Base-by-base conservation (phyloP, 768 basidiomycete genomes). In the Naematelia encephala region DNA sequence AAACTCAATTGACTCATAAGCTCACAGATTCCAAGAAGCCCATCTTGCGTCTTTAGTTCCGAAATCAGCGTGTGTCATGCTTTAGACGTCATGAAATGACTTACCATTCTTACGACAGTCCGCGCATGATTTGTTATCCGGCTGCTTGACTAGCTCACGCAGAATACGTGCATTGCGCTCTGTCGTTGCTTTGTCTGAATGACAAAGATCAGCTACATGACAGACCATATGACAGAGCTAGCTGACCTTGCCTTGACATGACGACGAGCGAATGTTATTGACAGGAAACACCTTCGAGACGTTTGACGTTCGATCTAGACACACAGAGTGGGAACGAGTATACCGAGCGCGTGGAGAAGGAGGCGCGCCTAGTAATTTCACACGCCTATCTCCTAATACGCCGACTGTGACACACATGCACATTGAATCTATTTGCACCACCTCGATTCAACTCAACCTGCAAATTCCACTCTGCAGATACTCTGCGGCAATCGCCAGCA, bases 21-120 rank as follows among this genome's bases (percentile, higher is more conserved):
- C 86, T 64, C 73, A 91, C 89, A 97, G 78, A 77, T 97, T 98
- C 89, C 92, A 96, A 5, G 91, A 91, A 44, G 94, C 94, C 94
- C 94, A 99, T 68, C 94, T 83, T 45, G 94, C 90, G 82, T 98
- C 93, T 96, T 62, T 2, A 16, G 21, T 1, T 46, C n/a, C n/a
- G n/a, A n/a, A n/a, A n/a, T n/a, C n/a, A n/a, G 5, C n/a, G n/a
- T n/a, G n/a, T n/a, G n/a, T n/a, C n/a, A n/a, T n/a, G n/a, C n/a
- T n/a, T n/a, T n/a, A n/a, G n/a, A n/a, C n/a, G n/a, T n/a, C n/a
- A n/a, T n/a, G n/a, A n/a, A n/a, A 26, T n/a, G 21, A 78, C 86
- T 30, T 67, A 90, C 93, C 94, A 77, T 96, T 93, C 61, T 89
- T 86, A 76, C 96, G 94, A 81, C 94, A 99, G 72, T 99, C 94